Evolutionary conservation across 495 filamentous ascomycete genomes (phyloP).

Genomic region (Beverwykella pulmonaria): DNA sequence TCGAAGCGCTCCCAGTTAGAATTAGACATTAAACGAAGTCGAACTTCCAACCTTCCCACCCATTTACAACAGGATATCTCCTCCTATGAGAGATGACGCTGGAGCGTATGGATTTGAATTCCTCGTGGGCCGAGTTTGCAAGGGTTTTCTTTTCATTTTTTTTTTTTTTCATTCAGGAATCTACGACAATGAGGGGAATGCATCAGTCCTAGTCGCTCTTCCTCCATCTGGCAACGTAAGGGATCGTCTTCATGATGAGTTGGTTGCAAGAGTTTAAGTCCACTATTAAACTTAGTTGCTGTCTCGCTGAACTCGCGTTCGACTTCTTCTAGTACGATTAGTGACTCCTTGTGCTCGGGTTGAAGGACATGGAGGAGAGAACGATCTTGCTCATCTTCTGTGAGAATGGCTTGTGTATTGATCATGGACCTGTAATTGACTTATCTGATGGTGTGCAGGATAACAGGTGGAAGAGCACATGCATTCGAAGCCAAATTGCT

Average conservation of each 20-base stretch:
- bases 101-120: constrained; percentile 21
- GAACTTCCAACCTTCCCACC: too few relatives aligned
- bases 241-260: background rate
- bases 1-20: too few relatives aligned
- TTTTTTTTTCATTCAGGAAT: too few relatives aligned
- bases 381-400: constrained; percentile 13
- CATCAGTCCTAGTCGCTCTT: background rate
- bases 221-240: background rate
- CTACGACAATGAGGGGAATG: background rate
- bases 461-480: constrained; percentile 1
- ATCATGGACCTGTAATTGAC: background rate
- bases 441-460: background rate
- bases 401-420: background rate
- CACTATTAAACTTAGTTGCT: background rate
- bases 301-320: constrained; percentile 5
- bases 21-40: too few relatives aligned
- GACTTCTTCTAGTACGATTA: constrained; percentile 18
- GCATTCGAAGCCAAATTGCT: constrained; percentile 16
- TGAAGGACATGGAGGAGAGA: constrained; percentile 15
- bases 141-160: background rate
- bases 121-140: constrained; percentile 3
- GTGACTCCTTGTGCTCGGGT: constrained; percentile 15
- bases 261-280: background rate
- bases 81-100: too few relatives aligned
- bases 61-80: too few relatives aligned